Evolutionary conservation across 108 stramenopile species (phyloP).

Genomic region (Aurantiochytrium sp.): DNA sequence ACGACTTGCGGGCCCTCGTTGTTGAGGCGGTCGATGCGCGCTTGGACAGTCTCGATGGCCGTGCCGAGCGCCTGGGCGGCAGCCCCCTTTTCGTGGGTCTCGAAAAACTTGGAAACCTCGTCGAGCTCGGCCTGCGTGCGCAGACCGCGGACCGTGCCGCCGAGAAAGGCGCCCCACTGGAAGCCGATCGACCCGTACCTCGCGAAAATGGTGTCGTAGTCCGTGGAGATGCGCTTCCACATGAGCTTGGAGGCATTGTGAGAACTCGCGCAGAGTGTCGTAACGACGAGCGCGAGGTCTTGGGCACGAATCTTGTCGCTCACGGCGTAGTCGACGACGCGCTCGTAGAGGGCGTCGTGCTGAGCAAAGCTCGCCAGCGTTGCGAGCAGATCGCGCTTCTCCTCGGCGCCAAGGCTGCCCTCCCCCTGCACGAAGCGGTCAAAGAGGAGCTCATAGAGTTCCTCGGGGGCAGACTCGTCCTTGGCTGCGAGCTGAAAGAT

Average conservation of each 20-base stretch:
- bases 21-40: not conserved
- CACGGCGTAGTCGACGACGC: not conserved
- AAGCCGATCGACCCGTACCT: constrained; percentile 4
- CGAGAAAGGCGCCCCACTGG: not conserved
- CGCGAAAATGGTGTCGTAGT: not conserved
- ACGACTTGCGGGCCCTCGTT: not conserved
- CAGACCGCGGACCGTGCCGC: not conserved
- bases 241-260: not conserved
- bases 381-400: constrained; percentile 2
- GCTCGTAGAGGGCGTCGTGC: not conserved
- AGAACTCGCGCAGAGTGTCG: not conserved
- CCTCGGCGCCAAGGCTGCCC: not conserved
- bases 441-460: not conserved
- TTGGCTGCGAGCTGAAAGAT: not conserved
- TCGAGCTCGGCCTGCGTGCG: not conserved
- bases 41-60: constrained; percentile 16
- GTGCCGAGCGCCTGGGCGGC: not conserved
- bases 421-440: not conserved
- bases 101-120: not conserved
- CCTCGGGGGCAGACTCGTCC: not conserved
- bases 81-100: not conserved
- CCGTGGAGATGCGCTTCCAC: not conserved
- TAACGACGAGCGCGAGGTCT: not conserved
- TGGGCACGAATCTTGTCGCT: constrained; percentile 17
- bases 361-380: not conserved